phyloP scores from a whole-genome alignment of 768 basidiomycete species.

The Russula griseocarnosa region DNA sequence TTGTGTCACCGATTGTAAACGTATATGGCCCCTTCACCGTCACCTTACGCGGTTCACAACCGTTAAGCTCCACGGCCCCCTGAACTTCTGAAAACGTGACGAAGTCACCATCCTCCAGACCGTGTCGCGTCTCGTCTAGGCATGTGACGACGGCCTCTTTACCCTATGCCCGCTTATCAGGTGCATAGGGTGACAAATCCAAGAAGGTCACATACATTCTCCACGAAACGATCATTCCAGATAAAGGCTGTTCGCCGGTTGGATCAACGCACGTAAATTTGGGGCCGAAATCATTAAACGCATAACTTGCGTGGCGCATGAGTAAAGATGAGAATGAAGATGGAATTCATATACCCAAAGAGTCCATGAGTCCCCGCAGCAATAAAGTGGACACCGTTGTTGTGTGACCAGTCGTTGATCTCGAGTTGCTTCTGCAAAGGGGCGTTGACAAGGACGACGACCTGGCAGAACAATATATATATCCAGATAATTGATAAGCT shows the following conservation, averaged over 20 bases:
- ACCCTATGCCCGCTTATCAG: slow-evolving; percentile 46
- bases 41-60: slow-evolving; percentile 86
- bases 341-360: slow-evolving; percentile 65
- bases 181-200: background rate
- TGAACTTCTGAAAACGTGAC: slow-evolving; percentile 96
- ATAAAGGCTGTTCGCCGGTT: slow-evolving; percentile 93
- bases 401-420: slow-evolving; percentile 93
- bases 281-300: slow-evolving; percentile 94
- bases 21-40: slow-evolving; percentile 97
- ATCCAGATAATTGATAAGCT: slow-evolving; percentile 6
- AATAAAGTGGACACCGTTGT: slow-evolving; percentile 86
- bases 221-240: slow-evolving; percentile 97
- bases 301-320: slow-evolving; percentile 52
- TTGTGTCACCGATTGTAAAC: slow-evolving; percentile 92
- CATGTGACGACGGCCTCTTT: slow-evolving; percentile 92
- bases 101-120: slow-evolving; percentile 97
- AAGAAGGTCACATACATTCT: slow-evolving; percentile 50
- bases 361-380: slow-evolving; percentile 88
- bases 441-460: slow-evolving; percentile 81
- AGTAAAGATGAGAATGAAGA: slow-evolving; percentile 15
- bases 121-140: slow-evolving; percentile 94
- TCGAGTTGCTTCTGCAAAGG: slow-evolving; percentile 80
- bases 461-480: slow-evolving; percentile 43
- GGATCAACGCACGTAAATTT: slow-evolving; percentile 95
- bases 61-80: slow-evolving; percentile 90